phyloP scores from a whole-genome alignment of 169 alveolate species.

The Plasmodium falciparum region DNA sequence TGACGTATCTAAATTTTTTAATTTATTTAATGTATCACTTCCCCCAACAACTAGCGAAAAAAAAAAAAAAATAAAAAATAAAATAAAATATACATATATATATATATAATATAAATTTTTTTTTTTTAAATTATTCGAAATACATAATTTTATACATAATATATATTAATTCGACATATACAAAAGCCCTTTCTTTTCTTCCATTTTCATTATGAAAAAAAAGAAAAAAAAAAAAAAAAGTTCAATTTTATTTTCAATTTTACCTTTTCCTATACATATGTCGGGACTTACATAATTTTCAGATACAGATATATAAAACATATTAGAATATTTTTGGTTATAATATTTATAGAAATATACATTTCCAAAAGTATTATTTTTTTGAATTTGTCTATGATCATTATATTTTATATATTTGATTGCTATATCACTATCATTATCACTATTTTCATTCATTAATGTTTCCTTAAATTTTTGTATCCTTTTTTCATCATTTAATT shows the following conservation, averaged over 20 bases:
- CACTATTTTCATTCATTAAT: slow-evolving; percentile 52
- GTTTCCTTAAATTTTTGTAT: slow-evolving; percentile 38
- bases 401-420: slow-evolving; percentile 36
- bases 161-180: not conserved
- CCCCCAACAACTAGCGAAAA: slow-evolving; percentile 57
- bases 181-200: not conserved
- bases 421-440: slow-evolving; percentile 71
- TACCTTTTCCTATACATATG: slow-evolving; percentile 64
- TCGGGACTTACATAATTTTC: slow-evolving; percentile 35
- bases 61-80: not conserved
- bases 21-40: slow-evolving; percentile 49
- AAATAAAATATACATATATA: not conserved
- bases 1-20: slow-evolving; percentile 49
- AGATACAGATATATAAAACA: slow-evolving; percentile 60
- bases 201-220: too few species aligned
- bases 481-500: slow-evolving; percentile 38
- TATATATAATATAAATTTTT: not conserved
- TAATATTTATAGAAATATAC: slow-evolving; percentile 58
- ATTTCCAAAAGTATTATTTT: slow-evolving; percentile 42
- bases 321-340: slow-evolving; percentile 63
- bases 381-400: slow-evolving; percentile 33
- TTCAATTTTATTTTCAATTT: not conserved
- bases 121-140: not conserved
- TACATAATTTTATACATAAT: not conserved
- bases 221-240: too few species aligned